Evolutionary conservation across 2,329 filamentous ascomycete genomes (phyloP).

Genomic region (Pseudophaeomoniella oleicola): DNA sequence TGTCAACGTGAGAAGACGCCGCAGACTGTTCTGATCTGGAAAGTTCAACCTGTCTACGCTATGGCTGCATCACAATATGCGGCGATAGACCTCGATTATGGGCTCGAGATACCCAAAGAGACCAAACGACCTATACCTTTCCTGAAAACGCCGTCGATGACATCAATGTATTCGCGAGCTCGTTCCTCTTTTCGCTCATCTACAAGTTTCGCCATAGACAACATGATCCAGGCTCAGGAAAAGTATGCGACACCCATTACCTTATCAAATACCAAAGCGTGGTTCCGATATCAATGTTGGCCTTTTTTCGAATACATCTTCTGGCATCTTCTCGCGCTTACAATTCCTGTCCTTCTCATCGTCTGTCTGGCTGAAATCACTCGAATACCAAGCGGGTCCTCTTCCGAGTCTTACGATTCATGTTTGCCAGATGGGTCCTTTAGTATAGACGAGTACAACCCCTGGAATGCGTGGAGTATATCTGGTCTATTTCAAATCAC

Average conservation of each 20-base stretch:
- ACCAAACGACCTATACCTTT: no score
- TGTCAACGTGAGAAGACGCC: no score
- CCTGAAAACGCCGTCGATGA: no score
- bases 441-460: neutral
- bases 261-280: neutral
- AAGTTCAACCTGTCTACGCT: no score
- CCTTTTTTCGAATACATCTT: neutral
- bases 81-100: neutral
- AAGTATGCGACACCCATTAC: neutral
- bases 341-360: neutral
- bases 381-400: neutral
- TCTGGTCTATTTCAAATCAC: conserved; percentile 8
- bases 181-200: neutral
- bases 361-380: neutral
- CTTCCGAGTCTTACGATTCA: neutral
- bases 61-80: neutral
- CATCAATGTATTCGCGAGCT: neutral
- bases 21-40: no score
- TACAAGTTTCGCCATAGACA: neutral
- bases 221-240: neutral
- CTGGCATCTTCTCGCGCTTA: neutral
- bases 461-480: conserved; percentile 3
- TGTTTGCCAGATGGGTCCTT: neutral
- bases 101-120: no score
- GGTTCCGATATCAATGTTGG: neutral